Conservation (phyloP, 139 green algal species). For the Chlamydomonas incerta region DNA sequence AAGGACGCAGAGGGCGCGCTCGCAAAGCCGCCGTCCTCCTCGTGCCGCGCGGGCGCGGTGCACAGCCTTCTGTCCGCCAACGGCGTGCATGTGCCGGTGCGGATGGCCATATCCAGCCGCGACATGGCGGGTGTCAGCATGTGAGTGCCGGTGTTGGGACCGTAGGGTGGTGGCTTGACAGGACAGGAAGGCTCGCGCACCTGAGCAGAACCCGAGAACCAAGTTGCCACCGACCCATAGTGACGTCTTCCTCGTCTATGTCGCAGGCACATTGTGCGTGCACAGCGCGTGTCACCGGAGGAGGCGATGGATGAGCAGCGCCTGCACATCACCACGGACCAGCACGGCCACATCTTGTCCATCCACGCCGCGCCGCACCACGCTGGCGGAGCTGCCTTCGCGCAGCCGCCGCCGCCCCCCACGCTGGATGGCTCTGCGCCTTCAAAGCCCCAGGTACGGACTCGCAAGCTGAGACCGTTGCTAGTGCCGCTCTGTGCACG, state of each 20-base stretch:
- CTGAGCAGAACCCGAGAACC: too few species aligned
- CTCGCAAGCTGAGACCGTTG: too few species aligned
- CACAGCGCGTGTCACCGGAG: background rate
- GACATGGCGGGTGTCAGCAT: slow-evolving; percentile 9
- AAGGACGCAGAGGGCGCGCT: slow-evolving; percentile 38
- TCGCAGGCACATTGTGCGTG: slow-evolving; percentile 22
- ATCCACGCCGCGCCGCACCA: slow-evolving; percentile 9
- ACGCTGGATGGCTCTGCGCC: too few species aligned
- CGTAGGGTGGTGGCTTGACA: too few species aligned
- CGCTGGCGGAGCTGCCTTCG: too few species aligned
- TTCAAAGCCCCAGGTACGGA: too few species aligned
- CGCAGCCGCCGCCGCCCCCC: too few species aligned
- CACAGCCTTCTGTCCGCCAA: slow-evolving; percentile 50
- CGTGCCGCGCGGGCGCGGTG: slow-evolving; percentile 41
- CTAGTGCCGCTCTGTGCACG: too few species aligned
- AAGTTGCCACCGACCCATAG: too few species aligned
- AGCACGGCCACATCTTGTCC: slow-evolving; percentile 41
- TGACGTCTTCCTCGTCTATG: too few species aligned
- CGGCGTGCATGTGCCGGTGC: slow-evolving; percentile 44
- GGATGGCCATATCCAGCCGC: slow-evolving; percentile 31
- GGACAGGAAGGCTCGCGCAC: too few species aligned
- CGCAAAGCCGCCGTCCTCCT: slow-evolving; percentile 9
- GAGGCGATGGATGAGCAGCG: slow-evolving; percentile 50
- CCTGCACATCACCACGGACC: slow-evolving; percentile 39
- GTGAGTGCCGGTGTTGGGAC: slow-evolving; percentile 4